These are phyloP conservation scores for Exophiala viscosa DNA, from an alignment of 2,329 filamentous ascomycete genomes.

Conservation along the genomic window DNA sequence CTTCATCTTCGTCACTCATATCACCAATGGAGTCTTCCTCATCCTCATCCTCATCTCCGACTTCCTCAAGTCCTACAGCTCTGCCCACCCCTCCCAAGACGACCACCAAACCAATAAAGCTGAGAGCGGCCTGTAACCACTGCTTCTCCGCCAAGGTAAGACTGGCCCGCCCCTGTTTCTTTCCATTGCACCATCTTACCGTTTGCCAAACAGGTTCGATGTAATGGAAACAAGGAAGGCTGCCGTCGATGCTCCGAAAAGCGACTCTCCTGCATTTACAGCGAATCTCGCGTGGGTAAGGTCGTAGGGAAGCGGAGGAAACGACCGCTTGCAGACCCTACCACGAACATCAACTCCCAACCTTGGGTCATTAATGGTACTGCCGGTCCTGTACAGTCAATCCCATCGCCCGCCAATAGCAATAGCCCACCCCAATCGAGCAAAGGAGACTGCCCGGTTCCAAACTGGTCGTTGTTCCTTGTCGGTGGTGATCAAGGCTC, in stretches of 20 bases:
- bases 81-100: conserved; percentile 11
- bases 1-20: conserved; percentile 1
- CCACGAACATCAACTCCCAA: conserved; percentile 20
- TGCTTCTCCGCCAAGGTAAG: conserved; percentile 29
- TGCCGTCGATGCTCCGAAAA: conserved; percentile 28
- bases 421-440: conserved; percentile 16
- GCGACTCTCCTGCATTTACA: conserved; percentile 26
- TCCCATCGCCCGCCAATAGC: conserved; percentile 26
- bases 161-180: background rate
- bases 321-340: conserved; percentile 24
- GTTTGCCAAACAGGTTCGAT: conserved; percentile 22
- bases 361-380: conserved; percentile 18
- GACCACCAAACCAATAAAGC: conserved; percentile 25
- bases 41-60: conserved; percentile 1
- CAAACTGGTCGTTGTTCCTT: conserved; percentile 22
- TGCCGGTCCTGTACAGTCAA: conserved; percentile 15
- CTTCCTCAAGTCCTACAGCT: conserved; percentile 7
- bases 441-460: conserved; percentile 15
- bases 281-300: conserved; percentile 28
- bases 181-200: conserved; percentile 4
- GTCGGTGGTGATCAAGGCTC: conserved; percentile 16
- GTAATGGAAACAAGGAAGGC: conserved; percentile 28
- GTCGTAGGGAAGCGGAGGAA: conserved; percentile 30
- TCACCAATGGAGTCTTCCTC: conserved; percentile 3
- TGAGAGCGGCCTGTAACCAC: conserved; percentile 27